These are phyloP conservation scores for Pseudocercospora cruenta DNA, from an alignment of 2,329 filamentous ascomycete genomes.

Conservation along the genomic window DNA sequence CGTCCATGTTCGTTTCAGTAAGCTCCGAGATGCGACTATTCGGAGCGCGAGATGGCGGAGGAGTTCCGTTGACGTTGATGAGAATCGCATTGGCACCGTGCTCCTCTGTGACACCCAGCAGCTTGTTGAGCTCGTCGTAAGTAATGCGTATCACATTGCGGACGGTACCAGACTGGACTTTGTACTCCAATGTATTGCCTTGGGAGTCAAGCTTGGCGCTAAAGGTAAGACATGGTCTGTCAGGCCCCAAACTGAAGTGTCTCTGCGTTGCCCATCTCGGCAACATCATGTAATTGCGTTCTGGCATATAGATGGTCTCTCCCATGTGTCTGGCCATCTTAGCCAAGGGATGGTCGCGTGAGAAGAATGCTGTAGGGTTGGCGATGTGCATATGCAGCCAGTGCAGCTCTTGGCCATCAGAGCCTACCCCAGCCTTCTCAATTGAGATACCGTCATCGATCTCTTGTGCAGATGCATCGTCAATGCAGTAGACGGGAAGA, in stretches of 20 bases:
- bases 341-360: slow-evolving; percentile 60
- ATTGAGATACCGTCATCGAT: slow-evolving; percentile 81
- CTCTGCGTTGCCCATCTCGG: slow-evolving; percentile 53
- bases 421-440: slow-evolving; percentile 48
- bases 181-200: slow-evolving; percentile 59
- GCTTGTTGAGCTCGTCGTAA: slow-evolving; percentile 41
- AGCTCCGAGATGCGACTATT: slow-evolving; percentile 27
- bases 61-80: slow-evolving; percentile 40
- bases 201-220: slow-evolving; percentile 58
- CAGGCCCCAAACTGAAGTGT: slow-evolving; percentile 57
- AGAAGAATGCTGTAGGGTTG: slow-evolving; percentile 73
- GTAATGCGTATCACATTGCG: slow-evolving; percentile 60
- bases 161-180: slow-evolving; percentile 57
- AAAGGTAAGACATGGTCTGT: slow-evolving; percentile 64
- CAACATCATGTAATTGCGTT: slow-evolving; percentile 61
- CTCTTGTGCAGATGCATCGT: slow-evolving; percentile 66
- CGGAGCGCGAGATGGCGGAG: slow-evolving; percentile 26
- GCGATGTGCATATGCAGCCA: slow-evolving; percentile 82
- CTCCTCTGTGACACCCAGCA: slow-evolving; percentile 21
- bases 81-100: slow-evolving; percentile 20
- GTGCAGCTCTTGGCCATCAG: slow-evolving; percentile 52
- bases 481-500: slow-evolving; percentile 73
- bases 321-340: slow-evolving; percentile 64
- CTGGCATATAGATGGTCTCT: slow-evolving; percentile 61
- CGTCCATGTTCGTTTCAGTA: slow-evolving; percentile 34